These are phyloP conservation scores for Paramecium primaurelia DNA, from an alignment of 73 alveolate species.

Conservation along the genomic window DNA sequence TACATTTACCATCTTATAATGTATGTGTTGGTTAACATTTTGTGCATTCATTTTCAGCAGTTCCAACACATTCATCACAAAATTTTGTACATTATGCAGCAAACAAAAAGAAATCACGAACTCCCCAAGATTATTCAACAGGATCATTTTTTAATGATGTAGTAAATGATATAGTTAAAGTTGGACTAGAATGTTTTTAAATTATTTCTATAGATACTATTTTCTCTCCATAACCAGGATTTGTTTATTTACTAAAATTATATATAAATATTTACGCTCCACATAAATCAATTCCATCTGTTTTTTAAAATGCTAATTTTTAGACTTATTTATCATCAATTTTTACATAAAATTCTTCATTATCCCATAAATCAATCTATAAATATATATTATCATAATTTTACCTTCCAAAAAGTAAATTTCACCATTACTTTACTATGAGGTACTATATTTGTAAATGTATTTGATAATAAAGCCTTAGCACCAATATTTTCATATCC, in stretches of 20 bases:
- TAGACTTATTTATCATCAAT: constrained; percentile 17
- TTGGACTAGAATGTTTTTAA: background rate
- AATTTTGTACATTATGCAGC: constrained; percentile 27
- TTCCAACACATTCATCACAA: constrained; percentile 30
- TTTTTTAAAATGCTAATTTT: background rate
- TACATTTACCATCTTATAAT: constrained; percentile 44
- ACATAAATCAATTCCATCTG: constrained; percentile 44
- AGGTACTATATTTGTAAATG: background rate
- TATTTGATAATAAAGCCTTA: background rate
- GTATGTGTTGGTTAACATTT: background rate
- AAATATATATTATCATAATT: background rate
- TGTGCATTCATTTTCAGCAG: constrained; percentile 24
- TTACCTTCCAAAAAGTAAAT: constrained; percentile 24
- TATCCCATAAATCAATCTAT: constrained; percentile 45
- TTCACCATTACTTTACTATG: constrained; percentile 16
- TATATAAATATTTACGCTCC: background rate
- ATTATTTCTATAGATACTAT: background rate
- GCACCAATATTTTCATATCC: constrained; percentile 42
- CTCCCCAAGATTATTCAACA: constrained; percentile 32
- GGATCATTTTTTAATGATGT: background rate
- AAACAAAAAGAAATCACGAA: constrained; percentile 38
- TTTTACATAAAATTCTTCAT: constrained; percentile 25
- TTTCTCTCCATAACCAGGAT: constrained; percentile 47
- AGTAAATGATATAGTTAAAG: background rate
- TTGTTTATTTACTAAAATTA: background rate